phyloP scores from a whole-genome alignment of 352 stramenopile genomes.

The Salisapilia sapeloensis region DNA sequence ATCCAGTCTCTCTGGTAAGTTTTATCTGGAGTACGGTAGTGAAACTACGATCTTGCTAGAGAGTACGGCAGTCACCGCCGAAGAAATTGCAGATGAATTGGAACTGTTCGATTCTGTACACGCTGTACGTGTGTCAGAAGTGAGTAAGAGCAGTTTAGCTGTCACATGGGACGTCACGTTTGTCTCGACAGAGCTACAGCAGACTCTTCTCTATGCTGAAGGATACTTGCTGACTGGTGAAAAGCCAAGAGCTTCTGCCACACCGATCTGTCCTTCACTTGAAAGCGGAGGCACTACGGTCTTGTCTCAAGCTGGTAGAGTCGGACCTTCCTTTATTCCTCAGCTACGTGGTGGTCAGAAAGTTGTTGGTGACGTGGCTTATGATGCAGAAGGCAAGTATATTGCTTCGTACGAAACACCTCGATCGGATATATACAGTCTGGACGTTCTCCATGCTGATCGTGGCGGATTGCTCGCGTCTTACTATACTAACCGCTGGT shows the following conservation, averaged over 20 bases:
- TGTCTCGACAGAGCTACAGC: constrained; percentile 28
- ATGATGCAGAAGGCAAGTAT: constrained; percentile 61
- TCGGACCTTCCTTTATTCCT: constrained; percentile 55
- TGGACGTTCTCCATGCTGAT: constrained; percentile 65
- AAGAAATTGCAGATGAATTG: constrained; percentile 34
- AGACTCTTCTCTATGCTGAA: constrained; percentile 66
- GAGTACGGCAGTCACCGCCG: constrained; percentile 28
- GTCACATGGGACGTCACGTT: constrained; percentile 81
- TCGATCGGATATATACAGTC: constrained; percentile 64
- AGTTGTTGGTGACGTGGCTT: constrained; percentile 45
- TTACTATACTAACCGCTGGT: constrained; percentile 95
- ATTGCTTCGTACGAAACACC: constrained; percentile 80
- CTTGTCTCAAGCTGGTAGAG: constrained; percentile 18
- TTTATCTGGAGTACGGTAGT: constrained; percentile 68
- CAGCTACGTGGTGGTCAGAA: constrained; percentile 29
- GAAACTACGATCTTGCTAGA: constrained; percentile 57
- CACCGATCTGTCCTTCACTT: constrained; percentile 20
- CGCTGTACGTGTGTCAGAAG: constrained; percentile 28
- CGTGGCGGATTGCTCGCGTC: constrained; percentile 71
- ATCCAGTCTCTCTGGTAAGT: constrained; percentile 58
- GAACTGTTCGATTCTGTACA: constrained; percentile 60
- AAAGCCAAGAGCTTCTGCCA: constrained; percentile 20
- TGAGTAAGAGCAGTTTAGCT: constrained; percentile 19
- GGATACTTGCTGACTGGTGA: constrained; percentile 48
- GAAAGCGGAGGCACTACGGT: constrained; percentile 15